Conservation (phyloP, 306 rosid species). For the Inga oerstediana region DNA sequence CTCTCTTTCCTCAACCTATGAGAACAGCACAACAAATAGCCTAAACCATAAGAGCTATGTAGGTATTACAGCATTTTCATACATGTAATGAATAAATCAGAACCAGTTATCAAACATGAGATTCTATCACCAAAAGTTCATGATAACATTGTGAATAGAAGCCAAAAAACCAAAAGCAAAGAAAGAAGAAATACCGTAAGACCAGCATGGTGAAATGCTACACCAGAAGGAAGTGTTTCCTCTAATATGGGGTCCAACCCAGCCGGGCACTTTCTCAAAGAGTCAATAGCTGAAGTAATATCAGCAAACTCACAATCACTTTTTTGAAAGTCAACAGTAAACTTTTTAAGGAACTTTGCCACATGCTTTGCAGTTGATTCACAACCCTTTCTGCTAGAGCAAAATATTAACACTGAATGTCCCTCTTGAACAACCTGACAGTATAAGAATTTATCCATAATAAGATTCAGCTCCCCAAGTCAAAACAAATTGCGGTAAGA, state of each 20-base stretch:
- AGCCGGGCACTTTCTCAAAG: slow-evolving; percentile 78
- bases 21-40: slow-evolving; percentile 25
- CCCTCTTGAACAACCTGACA: slow-evolving; percentile 96
- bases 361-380: slow-evolving; percentile 96
- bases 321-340: slow-evolving; percentile 44
- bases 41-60: slow-evolving; percentile 18
- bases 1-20: slow-evolving; percentile 96
- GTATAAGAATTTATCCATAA: slow-evolving; percentile 25
- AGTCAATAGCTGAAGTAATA: slow-evolving; percentile 68
- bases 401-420: slow-evolving; percentile 89
- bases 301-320: slow-evolving; percentile 68
- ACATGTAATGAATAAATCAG: not conserved
- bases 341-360: slow-evolving; percentile 73
- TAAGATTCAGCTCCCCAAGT: slow-evolving; percentile 27
- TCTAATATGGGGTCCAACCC: slow-evolving; percentile 89
- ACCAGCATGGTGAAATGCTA: slow-evolving; percentile 99
- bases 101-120: slow-evolving; percentile 26
- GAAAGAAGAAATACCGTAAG: slow-evolving; percentile 69
- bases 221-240: slow-evolving; percentile 89
- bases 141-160: slow-evolving; percentile 15
- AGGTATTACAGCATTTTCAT: slow-evolving; percentile 29
- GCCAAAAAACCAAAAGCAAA: slow-evolving; percentile 23
- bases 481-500: slow-evolving; percentile 32
- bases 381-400: slow-evolving; percentile 97
- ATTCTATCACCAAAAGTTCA: slow-evolving; percentile 3